phyloP scores from a whole-genome alignment of 495 filamentous ascomycete species.

The Pyrenula aspistea region DNA sequence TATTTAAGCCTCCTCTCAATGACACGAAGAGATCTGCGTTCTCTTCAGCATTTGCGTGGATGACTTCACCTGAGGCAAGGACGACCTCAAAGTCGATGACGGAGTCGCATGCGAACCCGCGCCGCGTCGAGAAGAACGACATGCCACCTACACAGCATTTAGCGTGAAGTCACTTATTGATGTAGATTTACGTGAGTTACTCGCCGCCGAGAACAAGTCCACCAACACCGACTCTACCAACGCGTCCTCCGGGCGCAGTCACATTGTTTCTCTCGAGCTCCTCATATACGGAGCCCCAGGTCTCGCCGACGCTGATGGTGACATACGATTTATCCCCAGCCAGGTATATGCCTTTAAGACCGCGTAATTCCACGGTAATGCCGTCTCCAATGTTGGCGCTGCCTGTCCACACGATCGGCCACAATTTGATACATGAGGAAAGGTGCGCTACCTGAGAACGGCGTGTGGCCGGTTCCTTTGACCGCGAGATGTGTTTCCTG shows the following conservation, averaged over 20 bases:
- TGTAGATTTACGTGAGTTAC: not conserved
- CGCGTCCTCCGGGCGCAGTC: constrained; percentile 33
- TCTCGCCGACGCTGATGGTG: constrained; percentile 27
- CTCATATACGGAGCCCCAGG: constrained; percentile 33
- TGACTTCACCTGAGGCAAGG: constrained; percentile 13
- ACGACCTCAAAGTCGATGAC: constrained; percentile 13
- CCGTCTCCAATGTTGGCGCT: constrained; percentile 29
- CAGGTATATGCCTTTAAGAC: constrained; percentile 23
- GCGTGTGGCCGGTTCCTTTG: constrained; percentile 37
- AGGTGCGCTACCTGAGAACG: too few relatives aligned
- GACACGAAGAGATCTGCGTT: constrained; percentile 13
- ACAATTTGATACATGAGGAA: too few relatives aligned
- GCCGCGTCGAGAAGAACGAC: constrained; percentile 12
- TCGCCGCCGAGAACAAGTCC: constrained; percentile 32
- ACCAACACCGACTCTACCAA: constrained; percentile 30
- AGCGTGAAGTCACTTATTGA: not conserved
- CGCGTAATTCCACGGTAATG: constrained; percentile 32
- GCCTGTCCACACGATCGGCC: too few relatives aligned
- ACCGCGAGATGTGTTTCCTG: too few relatives aligned
- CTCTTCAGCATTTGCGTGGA: constrained; percentile 7
- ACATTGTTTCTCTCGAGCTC: constrained; percentile 22
- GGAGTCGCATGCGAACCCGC: constrained; percentile 16
- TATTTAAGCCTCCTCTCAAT: constrained; percentile 22
- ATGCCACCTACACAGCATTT: constrained; percentile 13
- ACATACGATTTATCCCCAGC: constrained; percentile 19